phyloP scores from a whole-genome alignment of 805 yeast species.

The Sugiyamaella mastotermitis region DNA sequence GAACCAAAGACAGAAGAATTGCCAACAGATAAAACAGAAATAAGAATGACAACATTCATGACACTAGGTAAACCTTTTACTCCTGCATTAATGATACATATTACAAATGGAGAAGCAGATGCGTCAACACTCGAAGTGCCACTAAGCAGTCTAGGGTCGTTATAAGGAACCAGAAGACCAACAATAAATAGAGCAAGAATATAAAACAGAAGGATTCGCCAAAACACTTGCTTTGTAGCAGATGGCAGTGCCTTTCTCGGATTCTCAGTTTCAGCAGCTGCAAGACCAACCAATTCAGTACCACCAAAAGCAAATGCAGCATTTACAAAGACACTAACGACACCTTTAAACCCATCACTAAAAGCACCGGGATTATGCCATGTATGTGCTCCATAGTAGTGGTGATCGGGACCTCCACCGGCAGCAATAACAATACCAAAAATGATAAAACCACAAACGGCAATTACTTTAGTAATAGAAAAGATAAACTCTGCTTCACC shows the following conservation, averaged over 20 bases:
- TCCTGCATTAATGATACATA: conserved; percentile 61
- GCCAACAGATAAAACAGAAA: conserved; percentile 65
- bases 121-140: conserved; percentile 51
- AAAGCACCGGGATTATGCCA: conserved; percentile 67
- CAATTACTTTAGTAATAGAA: conserved; percentile 47
- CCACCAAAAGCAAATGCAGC: conserved; percentile 66
- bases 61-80: conserved; percentile 58
- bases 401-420: conserved; percentile 54
- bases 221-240: conserved; percentile 68
- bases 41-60: conserved; percentile 61
- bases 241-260: conserved; percentile 58
- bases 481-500: conserved; percentile 59
- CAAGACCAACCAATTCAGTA: conserved; percentile 58
- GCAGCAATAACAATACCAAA: conserved; percentile 47
- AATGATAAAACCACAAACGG: conserved; percentile 52
- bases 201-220: conserved; percentile 65
- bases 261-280: conserved; percentile 64
- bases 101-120: conserved; percentile 71
- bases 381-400: conserved; percentile 45
- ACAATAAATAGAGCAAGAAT: conserved; percentile 45
- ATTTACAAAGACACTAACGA: conserved; percentile 56
- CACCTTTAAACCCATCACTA: conserved; percentile 56
- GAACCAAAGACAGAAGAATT: conserved; percentile 67
- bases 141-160: conserved; percentile 38
- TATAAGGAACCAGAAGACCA: conserved; percentile 61